Evolutionary conservation across 1,284 basidiomycete species (phyloP), one percentile per base, ranked within the genome.

Genomic region (Agroathelia rolfsii): DNA sequence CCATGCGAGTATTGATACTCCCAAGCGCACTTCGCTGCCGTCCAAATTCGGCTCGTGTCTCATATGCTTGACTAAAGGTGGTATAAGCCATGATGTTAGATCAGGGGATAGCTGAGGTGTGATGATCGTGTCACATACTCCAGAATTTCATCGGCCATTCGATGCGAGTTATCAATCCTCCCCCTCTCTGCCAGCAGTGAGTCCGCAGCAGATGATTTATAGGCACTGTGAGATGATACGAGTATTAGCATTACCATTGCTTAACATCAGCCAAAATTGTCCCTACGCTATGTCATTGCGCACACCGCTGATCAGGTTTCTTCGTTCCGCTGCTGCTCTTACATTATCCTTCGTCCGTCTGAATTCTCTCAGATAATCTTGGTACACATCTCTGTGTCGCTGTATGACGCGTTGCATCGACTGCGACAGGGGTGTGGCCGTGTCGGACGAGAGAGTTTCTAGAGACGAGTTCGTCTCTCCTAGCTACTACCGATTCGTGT

Each of bases 31-130:
- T 56, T 12, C 87, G 70, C 57, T 99, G 95, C 31, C 76, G 71
- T n/a, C 70, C 64, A 56, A 99, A 95, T 53, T 97, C 93, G 21
- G 85, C 70, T n/a, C 94, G 78, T 1, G 94, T 97, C 45, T 92
- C 94, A 48, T 96, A 95, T 18, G 95, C 95, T 77, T 98, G 94
- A 33, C 92, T 95, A 43, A 14, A 36, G 11, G 31, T 25, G 16
- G 37, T 28, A 30, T 29, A 16, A 41, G 30, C 18, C 28, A 7
- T n/a, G 22, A 32, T 41, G 17, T 43, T 34, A 35, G 22, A 18
- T 29, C 19, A 35, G 35, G 23, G 29, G 20, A 28, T 16, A 25
- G 19, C 19, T 7, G 38, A n/a, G 23, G 28, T 15, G 14, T 23
- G 5, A 34, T 24, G 20, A 9, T 21, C 24, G 18, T 10, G 28